Base-by-base conservation (phyloP, 1,139 yeast genomes). In the Candida albicans region DNA sequence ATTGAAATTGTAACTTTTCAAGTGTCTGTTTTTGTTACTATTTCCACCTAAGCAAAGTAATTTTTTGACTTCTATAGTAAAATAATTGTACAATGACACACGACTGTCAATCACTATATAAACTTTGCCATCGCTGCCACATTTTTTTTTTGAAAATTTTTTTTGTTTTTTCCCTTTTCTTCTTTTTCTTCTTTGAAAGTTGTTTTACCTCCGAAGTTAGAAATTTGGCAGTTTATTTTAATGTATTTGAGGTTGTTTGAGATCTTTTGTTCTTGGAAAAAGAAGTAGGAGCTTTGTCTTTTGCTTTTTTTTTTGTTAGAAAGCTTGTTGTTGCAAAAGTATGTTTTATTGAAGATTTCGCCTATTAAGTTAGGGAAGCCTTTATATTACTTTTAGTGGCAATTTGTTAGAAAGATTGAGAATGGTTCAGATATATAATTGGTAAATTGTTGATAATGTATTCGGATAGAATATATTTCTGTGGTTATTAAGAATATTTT, bases 361-460 rank as follows among this genome's bases (percentile, higher is more conserved):
- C 80, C 79, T 75, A 76, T 77, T 77, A 57, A 62, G 49, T 77
- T 76, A 75, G 80, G 81, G 68, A 66, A 33, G 35, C 29, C 35
- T 33, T 24, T 14, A 2, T 10, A 33, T 29, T 22, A 37, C 18
- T 29, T 30, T 45, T 44, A 43, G 47, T 47, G 34, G 49, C 25
- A 37, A 37, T 43, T 49, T 49, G 62, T 56, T 49, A 52, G 59
- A 49, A 41, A 45, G 40, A 40, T 31, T 31, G 27, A 45, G 45
- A 36, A 31, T 41, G 43, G 44, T 42, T 13, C 15, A 40, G 35
- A 25, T 42, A 48, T 52, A 59, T 59, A 65, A 68, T 69, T 64
- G 56, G 58, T 55, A 53, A 52, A 51, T 58, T 64, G 75, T 67
- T 68, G 73, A 65, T 54, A 59, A 53, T 50, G n/a, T 45, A 52